Percentiles rank a stretch among this genome's conserved stretches.
Conservation (phyloP, 2,329 filamentous ascomycete genomes). For the Pseudogymnoascus sp. region DNA sequence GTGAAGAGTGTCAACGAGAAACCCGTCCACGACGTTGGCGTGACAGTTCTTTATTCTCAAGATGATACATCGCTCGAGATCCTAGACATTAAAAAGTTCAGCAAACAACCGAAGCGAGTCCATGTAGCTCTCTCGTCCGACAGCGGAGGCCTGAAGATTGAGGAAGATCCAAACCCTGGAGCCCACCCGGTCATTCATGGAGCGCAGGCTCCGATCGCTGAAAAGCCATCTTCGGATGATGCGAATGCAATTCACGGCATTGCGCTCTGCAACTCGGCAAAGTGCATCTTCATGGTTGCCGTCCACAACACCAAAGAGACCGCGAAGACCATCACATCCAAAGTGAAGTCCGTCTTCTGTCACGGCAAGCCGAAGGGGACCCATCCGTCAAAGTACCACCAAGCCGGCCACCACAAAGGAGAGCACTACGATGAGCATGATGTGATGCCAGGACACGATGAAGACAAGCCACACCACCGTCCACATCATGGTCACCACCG, state of each 20-base stretch:
- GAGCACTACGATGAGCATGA: neutral
- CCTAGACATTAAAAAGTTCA: neutral
- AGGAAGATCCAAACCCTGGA: neutral
- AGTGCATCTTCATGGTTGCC: conserved; percentile 3
- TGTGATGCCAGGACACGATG: neutral
- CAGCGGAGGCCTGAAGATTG: neutral
- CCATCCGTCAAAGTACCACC: neutral
- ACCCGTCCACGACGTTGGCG: neutral
- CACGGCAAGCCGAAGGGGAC: neutral
- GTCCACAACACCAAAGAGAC: conserved; percentile 6
- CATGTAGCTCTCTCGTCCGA: neutral
- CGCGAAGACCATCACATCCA: neutral
- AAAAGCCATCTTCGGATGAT: neutral
- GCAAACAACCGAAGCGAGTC: neutral
- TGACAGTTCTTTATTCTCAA: neutral
- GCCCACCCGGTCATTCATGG: neutral
- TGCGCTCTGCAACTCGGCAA: neutral
- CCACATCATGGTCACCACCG: neutral
- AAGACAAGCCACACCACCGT: neutral
- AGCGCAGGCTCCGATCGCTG: neutral
- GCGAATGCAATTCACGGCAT: neutral
- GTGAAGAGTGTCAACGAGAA: neutral
- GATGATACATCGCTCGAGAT: neutral
- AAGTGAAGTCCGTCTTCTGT: neutral
- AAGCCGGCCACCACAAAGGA: neutral